phyloP scores from a whole-genome alignment of 345 rosid genomes.

The Sonneratia caseolaris region DNA sequence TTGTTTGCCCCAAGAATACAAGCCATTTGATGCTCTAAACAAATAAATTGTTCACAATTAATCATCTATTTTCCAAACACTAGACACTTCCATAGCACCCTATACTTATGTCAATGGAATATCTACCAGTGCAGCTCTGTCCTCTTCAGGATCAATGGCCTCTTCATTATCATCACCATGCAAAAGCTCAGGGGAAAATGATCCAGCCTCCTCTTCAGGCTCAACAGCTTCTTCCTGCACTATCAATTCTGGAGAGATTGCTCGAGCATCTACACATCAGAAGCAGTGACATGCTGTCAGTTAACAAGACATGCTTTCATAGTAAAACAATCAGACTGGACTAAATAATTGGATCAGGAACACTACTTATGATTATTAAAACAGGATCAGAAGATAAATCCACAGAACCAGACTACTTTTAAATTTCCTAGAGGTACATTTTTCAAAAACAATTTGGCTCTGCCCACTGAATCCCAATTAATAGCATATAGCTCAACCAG shows the following conservation, averaged over 20 bases:
- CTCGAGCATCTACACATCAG: slow-evolving; percentile 32
- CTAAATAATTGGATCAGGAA: neutral
- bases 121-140: slow-evolving; percentile 64
- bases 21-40: slow-evolving; percentile 1
- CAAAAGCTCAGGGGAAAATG: slow-evolving; percentile 78
- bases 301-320: neutral
- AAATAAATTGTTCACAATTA: neutral
- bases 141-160: slow-evolving; percentile 95
- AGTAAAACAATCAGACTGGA: neutral
- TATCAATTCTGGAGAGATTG: slow-evolving; percentile 61
- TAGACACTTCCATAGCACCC: neutral
- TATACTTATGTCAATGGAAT: neutral
- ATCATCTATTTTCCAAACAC: neutral
- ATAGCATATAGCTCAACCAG: neutral
- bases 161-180: slow-evolving; percentile 81
- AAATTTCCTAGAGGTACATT: neutral
- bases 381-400: neutral
- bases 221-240: slow-evolving; percentile 34
- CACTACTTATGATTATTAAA: neutral
- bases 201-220: slow-evolving; percentile 65
- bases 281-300: slow-evolving; percentile 8
- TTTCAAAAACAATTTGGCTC: neutral
- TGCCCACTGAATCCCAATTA: neutral
- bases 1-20: neutral
- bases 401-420: neutral